Evolutionary conservation across 1,284 basidiomycete species (phyloP).

Genomic region (Pseudomicrostroma phylloplanum): DNA sequence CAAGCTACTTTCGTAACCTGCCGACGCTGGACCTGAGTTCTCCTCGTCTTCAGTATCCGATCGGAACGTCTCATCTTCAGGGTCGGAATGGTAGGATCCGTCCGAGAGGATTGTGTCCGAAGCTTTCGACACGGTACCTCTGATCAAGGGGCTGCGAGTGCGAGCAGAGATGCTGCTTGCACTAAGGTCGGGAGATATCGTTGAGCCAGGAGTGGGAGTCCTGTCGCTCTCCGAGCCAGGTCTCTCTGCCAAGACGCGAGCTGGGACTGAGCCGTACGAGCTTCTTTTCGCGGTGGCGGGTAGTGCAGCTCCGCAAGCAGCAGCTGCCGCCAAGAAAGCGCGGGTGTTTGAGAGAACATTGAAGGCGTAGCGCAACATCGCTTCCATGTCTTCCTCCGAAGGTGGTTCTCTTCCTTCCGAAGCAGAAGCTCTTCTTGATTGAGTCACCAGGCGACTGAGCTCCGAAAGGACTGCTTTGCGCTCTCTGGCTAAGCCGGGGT

Average conservation of each 20-base stretch:
- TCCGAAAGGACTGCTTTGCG: constrained; percentile 75
- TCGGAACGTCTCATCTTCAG: background rate
- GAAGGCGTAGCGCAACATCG: constrained; percentile 53
- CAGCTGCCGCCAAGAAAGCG: constrained; percentile 60
- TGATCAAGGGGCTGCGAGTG: too few species aligned
- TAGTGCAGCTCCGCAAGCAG: constrained; percentile 72
- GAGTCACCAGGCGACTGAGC: constrained; percentile 74
- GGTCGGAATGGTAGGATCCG: background rate
- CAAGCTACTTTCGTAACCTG: background rate
- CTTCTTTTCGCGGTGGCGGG: constrained; percentile 53
- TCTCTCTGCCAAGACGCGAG: constrained; percentile 8
- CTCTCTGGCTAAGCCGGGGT: constrained; percentile 66
- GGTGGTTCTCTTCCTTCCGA: constrained; percentile 5
- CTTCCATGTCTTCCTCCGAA: constrained; percentile 39
- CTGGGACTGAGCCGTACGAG: constrained; percentile 13
- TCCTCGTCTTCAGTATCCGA: too few species aligned
- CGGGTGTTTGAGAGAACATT: constrained; percentile 54
- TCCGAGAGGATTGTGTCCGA: background rate
- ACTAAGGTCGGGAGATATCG: constrained; percentile 15
- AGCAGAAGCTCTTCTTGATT: constrained; percentile 66
- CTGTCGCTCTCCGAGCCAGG: constrained; percentile 25
- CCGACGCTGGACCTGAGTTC: background rate
- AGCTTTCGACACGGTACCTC: background rate
- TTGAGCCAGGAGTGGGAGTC: constrained; percentile 35
- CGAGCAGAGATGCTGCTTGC: constrained; percentile 7